Conservation (phyloP, 148 eudicot species). For the Fagopyrum esculentum region DNA sequence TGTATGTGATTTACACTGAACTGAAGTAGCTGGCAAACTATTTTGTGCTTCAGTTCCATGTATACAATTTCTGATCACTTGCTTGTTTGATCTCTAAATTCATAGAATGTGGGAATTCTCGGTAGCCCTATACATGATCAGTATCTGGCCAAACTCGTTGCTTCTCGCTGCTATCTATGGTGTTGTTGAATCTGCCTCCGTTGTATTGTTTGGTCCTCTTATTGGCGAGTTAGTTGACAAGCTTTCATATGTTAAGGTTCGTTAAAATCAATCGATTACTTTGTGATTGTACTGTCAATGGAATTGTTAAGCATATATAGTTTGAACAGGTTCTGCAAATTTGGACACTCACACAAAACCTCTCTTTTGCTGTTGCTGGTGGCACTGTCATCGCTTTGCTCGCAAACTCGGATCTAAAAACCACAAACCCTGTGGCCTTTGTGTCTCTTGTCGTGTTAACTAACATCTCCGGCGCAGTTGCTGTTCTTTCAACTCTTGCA, state of each 20-base stretch:
- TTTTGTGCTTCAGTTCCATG: background rate
- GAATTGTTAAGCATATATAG: background rate
- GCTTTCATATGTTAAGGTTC: conserved; percentile 59
- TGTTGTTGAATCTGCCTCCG: conserved; percentile 74
- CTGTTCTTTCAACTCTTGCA: conserved; percentile 82
- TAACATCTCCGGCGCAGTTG: conserved; percentile 75
- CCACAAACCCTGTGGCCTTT: conserved; percentile 30
- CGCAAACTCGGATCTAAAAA: conserved; percentile 30
- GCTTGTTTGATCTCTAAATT: too few relatives aligned
- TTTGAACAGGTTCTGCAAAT: conserved; percentile 52
- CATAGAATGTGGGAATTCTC: conserved; percentile 98
- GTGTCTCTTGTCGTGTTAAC: conserved; percentile 41
- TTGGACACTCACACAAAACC: conserved; percentile 69
- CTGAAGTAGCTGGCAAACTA: background rate
- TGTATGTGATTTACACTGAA: too few relatives aligned
- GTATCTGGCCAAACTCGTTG: conserved; percentile 71
- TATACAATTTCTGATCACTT: background rate
- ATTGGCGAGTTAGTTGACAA: conserved; percentile 66
- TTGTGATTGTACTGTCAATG: background rate
- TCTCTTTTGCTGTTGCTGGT: conserved; percentile 81
- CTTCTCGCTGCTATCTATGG: conserved; percentile 84
- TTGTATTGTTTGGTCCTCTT: conserved; percentile 63
- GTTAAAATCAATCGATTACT: background rate
- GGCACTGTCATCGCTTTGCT: conserved; percentile 51
- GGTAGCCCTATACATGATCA: conserved; percentile 88